A percentile compares a stretch with the other conserved stretches of the same genome.
Evolutionary conservation across 2,329 filamentous ascomycete species (phyloP).

Genomic region (Nigrospora sphaerica): DNA sequence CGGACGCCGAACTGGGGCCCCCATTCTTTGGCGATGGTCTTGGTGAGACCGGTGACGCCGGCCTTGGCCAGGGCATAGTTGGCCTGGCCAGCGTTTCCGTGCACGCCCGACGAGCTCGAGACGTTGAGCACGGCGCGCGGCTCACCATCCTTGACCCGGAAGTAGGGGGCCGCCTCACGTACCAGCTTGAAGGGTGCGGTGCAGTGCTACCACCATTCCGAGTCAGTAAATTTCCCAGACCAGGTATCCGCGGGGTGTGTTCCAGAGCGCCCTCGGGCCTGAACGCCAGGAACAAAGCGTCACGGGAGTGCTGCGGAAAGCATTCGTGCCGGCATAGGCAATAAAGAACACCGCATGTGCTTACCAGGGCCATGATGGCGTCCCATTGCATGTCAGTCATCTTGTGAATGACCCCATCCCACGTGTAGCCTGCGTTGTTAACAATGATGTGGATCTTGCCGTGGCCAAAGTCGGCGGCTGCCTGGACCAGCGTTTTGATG

Average conservation of each 20-base stretch:
- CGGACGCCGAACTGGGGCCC: slow-evolving; percentile 76
- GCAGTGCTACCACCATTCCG: no score
- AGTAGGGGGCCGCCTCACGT: slow-evolving; percentile 74
- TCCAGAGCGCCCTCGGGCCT: no score
- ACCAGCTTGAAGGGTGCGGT: slow-evolving; percentile 82
- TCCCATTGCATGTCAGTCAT: slow-evolving; percentile 91
- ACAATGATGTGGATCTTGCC: slow-evolving; percentile 90
- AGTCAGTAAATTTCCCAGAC: no score
- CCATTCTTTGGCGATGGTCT: slow-evolving; percentile 91
- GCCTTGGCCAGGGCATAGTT: slow-evolving; percentile 87
- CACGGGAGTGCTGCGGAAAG: no score
- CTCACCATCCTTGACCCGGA: slow-evolving; percentile 78
- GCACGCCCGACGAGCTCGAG: slow-evolving; percentile 70
- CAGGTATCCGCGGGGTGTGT: no score
- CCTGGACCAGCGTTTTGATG: slow-evolving; percentile 63
- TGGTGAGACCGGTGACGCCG: slow-evolving; percentile 74
- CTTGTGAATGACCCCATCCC: slow-evolving; percentile 90
- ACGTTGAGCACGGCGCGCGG: slow-evolving; percentile 78
- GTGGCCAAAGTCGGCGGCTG: slow-evolving; percentile 70
- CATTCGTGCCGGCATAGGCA: no score
- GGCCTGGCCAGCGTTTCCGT: slow-evolving; percentile 85
- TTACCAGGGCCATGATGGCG: slow-evolving; percentile 72
- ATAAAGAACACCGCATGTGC: no score
- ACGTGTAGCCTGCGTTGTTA: slow-evolving; percentile 88
- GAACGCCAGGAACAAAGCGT: no score